Conservation (phyloP, 441 rosid species). For the Pelargonium myrrhifolium region DNA sequence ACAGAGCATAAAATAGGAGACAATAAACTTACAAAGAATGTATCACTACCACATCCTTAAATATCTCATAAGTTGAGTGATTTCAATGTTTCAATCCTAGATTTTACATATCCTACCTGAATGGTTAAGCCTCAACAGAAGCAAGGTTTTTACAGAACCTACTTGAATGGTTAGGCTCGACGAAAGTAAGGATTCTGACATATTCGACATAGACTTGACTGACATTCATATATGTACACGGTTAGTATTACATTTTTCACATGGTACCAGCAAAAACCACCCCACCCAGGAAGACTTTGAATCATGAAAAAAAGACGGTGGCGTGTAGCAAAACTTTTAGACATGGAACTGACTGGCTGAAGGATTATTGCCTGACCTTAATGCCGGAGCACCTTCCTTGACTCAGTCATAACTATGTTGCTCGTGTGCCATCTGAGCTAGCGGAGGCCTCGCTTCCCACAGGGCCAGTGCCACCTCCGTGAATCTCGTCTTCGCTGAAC, state of each 20-base stretch:
- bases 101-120: conserved; percentile 7
- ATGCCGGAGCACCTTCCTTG: not conserved
- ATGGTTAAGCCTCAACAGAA: conserved; percentile 5
- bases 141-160: conserved; percentile 6
- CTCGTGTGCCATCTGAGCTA: conserved; percentile 54
- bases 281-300: too few species aligned
- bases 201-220: not conserved
- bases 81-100: not conserved
- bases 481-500: conserved; percentile 27
- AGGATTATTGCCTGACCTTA: conserved; percentile 7
- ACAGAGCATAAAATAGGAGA: too few species aligned
- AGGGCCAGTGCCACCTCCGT: conserved; percentile 16
- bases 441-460: conserved; percentile 45
- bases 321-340: too few species aligned
- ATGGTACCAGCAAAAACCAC: not conserved
- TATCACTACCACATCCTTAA: conserved; percentile 3
- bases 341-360: not conserved
- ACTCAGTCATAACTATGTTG: conserved; percentile 17
- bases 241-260: conserved; percentile 1
- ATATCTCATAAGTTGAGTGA: too few species aligned
- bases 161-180: conserved; percentile 5
- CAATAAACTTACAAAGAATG: not conserved
- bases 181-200: conserved; percentile 3
- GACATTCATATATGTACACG: conserved; percentile 5
- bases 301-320: too few species aligned